Base-by-base conservation (phyloP, 1,284 basidiomycete genomes). In the Xanthoconium separans region DNA sequence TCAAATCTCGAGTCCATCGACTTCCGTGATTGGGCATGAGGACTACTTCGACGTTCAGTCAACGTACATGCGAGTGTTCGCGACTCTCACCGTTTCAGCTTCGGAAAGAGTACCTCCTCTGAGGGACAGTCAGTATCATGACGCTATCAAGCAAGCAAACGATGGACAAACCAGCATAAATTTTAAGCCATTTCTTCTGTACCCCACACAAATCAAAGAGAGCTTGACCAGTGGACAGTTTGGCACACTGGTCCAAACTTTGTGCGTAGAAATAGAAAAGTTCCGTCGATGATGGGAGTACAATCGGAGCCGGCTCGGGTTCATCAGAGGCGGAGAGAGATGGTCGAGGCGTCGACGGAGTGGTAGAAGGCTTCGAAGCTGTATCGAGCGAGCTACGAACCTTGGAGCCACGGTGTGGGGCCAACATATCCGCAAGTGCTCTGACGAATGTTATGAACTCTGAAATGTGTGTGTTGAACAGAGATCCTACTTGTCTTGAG, bases 231-330 rank as follows among this genome's bases (percentile, higher is more conserved):
- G 83, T 88, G n/a, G 91, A 89, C 2, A 93, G 71, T 63, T 89
- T 92, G 2, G 92, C 88, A 67, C 95, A 98, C 68, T 95, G 91
- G 55, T 99, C 97, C 44, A 99, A 74, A 42, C 89, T 95, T 68
- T 98, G 94, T 0, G 89, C 92, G 69, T 99, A 99, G 71, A 97
- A 94, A 71, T 96, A 96, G 76, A 99, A 99, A 36, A 99, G 75
- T 65, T 99, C 95, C 1, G 95, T 98, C 1, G 94, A 97, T 0
- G 93, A 95, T 0, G 94, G 91, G 3, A 98, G 78, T 1, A 99
- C 91, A 1, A 83, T 79, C 4, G 83, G 79, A 0, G 82, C 76
- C 2, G 84, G 73, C 18, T 78, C 75, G 13, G 75, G 75, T 11
- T 76, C 76, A 24, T 80, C 78, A 20, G 80, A 78, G 9, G 69